phyloP scores from a whole-genome alignment of 2,329 filamentous ascomycete genomes.

The Colletotrichum acutatum region DNA sequence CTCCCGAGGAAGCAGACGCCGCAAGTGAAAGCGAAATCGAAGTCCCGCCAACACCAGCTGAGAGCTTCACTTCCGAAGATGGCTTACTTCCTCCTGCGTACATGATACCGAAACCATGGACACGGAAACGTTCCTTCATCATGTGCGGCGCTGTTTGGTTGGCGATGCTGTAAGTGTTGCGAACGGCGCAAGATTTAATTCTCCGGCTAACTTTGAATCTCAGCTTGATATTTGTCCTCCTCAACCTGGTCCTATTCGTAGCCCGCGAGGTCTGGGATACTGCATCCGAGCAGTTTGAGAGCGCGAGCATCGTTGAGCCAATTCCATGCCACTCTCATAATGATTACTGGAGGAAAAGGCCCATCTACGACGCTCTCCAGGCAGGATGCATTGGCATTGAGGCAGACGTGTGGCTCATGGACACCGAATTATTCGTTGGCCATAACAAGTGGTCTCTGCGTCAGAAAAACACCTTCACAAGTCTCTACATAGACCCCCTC shows the following conservation, averaged over 20 bases:
- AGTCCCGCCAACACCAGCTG: constrained; percentile 9
- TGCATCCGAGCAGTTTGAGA: constrained; percentile 2
- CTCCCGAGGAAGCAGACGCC: constrained; percentile 5
- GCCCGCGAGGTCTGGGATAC: constrained; percentile 28
- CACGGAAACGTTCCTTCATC: constrained; percentile 27
- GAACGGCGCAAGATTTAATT: too few relatives aligned
- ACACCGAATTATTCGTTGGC: constrained; percentile 68
- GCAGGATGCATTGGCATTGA: constrained; percentile 73
- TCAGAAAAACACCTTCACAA: constrained; percentile 65
- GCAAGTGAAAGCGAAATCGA: neutral
- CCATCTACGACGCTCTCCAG: constrained; percentile 70
- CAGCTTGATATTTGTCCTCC: constrained; percentile 27
- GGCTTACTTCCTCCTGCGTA: constrained; percentile 18
- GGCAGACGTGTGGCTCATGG: constrained; percentile 75
- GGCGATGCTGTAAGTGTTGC: constrained; percentile 28
- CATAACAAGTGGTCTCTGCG: constrained; percentile 68
- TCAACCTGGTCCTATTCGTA: constrained; percentile 30
- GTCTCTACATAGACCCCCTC: constrained; percentile 73
- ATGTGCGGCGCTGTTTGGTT: constrained; percentile 34
- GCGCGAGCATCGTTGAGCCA: constrained; percentile 51
- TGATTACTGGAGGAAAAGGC: constrained; percentile 74
- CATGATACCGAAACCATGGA: constrained; percentile 26
- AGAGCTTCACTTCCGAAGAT: constrained; percentile 29
- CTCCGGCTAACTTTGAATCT: neutral
- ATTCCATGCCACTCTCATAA: constrained; percentile 75